Evolutionary conservation across 805 yeast species (phyloP), one percentile per base, ranked within the genome.

Genomic region (Yarrowia bubula): DNA sequence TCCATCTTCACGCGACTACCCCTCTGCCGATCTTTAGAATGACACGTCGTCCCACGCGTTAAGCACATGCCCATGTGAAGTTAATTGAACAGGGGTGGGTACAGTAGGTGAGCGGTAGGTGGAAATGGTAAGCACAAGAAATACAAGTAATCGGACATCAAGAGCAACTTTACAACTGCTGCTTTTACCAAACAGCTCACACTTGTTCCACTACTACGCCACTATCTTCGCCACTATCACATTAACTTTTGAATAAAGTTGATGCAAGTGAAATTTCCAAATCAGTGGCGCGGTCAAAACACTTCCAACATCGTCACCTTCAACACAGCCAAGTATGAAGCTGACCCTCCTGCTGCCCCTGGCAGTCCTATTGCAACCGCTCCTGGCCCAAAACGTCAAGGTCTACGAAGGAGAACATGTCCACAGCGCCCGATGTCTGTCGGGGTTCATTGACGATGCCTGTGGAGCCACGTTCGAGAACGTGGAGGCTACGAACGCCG

Each of bases 401-500:
- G 32, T 58, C 42, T 58, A 43, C 50, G 64, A 58, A 13, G 47
- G 31, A 3, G 64, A 43, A 32, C 50, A 44, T 22, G 33, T 44
- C 13, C 39, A 58, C 51, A 39, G 38, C 13, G 17, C 51, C 33
- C 41, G 64, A 42, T 43, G 51, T 33, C 42, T 58, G 2, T 58
- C 65, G 10, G 70, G 70, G 11, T 38, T 44, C 39, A 69, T 69
- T n/a, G 53, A 66, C 31, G 71, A 70, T 32, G 71, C 68, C 37
- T 67, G 70, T 55, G 72, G 73, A 33, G 72, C 72, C 37, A 71
- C 75, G 1, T 69, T 70, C 41, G 70, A 75, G 8, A 83, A 84
- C 67, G 81, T 87, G 35, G 82, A 86, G 71, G 75, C 74, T 1
- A 76, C 85, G 32, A 87, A 88, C 73, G 60, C 68, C 1, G 74